Evolutionary conservation across 257 asterid genomes (phyloP), one percentile per base, ranked within the genome.

Genomic region (Petrea volubilis): DNA sequence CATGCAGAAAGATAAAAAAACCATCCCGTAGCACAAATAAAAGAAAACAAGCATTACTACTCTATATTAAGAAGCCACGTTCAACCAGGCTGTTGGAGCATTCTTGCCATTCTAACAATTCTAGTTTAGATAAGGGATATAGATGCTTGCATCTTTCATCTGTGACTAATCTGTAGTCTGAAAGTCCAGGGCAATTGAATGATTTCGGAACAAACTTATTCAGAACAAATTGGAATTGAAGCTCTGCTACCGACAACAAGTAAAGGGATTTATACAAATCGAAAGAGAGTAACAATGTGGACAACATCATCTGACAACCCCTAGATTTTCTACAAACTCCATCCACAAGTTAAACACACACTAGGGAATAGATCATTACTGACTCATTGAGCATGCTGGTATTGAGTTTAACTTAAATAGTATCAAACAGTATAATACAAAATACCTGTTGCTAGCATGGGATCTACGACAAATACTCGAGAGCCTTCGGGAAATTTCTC

Each of bases 381-480:
- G 1, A 46, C 17, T 33, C 15, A 33, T 33, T 38, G n/a, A 23
- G 68, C 29, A 43, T 34, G 58, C 34, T 10, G 38, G 41, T 13
- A 43, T 40, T 9, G 13, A 40, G 10, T 25, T 57, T 28, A 36
- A 52, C 57, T 17, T 55, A 36, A 36, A 29, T 59, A 27, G 56
- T 25, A 20, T 15, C 38, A 29, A 11, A 67, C 18, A 53, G 8
- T 9, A 55, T 25, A 56, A 31, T 20, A 49, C 60, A 50, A 7
- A 43, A 15, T 79, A 94, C 99, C 99, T 80, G 99, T 95, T 74
- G 98, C 99, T 20, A 95, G 94, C 99, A 95, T 95, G 72, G 99
- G 99, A 80, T 95, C 99, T 3, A 95, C 82, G 31, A 95, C 85
- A 59, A 95, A 82, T 33, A 92, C 96, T 74, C 86, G 86, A 66